Evolutionary conservation across 2,329 filamentous ascomycete genomes (phyloP).

Genomic region (Aspergillus pseudoviridinutans): DNA sequence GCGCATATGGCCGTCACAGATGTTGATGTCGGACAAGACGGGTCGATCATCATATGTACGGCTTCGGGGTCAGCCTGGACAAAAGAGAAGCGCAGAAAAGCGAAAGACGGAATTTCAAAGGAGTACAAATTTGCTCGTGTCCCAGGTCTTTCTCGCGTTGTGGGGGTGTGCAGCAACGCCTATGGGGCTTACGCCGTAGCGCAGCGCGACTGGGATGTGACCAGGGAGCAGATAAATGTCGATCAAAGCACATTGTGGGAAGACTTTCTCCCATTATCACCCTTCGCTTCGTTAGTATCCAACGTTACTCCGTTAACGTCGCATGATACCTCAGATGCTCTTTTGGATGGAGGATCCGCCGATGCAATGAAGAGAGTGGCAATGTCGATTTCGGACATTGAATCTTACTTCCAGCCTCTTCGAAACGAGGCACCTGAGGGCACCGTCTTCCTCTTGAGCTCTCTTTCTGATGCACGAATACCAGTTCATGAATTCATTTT

Average conservation of each 20-base stretch:
- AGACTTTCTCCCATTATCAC: conserved; percentile 66
- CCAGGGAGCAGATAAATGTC: conserved; percentile 66
- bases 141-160: conserved; percentile 78
- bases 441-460: conserved; percentile 48
- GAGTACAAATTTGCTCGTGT: conserved; percentile 96
- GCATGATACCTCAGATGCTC: conserved; percentile 38
- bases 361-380: conserved; percentile 38
- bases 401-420: conserved; percentile 34
- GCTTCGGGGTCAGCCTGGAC: conserved; percentile 91
- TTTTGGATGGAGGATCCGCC: conserved; percentile 13
- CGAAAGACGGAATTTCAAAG: conserved; percentile 71
- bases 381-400: conserved; percentile 44
- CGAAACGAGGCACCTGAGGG: conserved; percentile 22
- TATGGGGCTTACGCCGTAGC: conserved; percentile 88
- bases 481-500: conserved; percentile 82
- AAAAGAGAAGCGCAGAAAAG: conserved; percentile 75
- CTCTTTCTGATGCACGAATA: conserved; percentile 64
- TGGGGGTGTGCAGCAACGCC: conserved; percentile 78
- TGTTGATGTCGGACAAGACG: conserved; percentile 84
- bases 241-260: conserved; percentile 67
- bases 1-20: conserved; percentile 79
- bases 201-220: conserved; percentile 77
- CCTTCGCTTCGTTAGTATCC: conserved; percentile 59
- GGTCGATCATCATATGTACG: conserved; percentile 90
- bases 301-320: conserved; percentile 35